Evolutionary conservation across 2,329 filamentous ascomycete species (phyloP).

Genomic region (Xenoacremonium recifei): DNA sequence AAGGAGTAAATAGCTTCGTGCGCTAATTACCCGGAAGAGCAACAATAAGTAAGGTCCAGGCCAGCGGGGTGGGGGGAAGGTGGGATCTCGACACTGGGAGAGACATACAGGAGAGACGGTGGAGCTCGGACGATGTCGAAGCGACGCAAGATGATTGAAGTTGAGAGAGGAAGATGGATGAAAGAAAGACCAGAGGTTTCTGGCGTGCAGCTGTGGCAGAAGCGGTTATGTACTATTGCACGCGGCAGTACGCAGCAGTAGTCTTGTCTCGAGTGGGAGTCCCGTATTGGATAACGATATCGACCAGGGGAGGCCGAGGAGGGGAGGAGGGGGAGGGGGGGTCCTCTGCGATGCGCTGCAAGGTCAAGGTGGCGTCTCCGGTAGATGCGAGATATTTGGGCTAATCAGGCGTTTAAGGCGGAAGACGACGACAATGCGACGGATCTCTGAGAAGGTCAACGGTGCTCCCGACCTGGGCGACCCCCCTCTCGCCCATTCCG

Average conservation of each 20-base stretch:
- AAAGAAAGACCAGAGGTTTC: constrained; percentile 18
- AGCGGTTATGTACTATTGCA: constrained; percentile 11
- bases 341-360: neutral
- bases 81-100: constrained; percentile 12
- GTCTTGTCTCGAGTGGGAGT: too few species aligned
- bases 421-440: constrained; percentile 13
- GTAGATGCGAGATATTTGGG: constrained; percentile 16
- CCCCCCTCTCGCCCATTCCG: constrained; percentile 15
- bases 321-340: too few species aligned
- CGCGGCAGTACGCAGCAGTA: constrained; percentile 1
- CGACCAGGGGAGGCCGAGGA: constrained; percentile 26
- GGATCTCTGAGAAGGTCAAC: too few species aligned
- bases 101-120: too few species aligned
- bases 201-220: constrained; percentile 22
- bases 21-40: constrained; percentile 19
- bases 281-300: constrained; percentile 22
- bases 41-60: constrained; percentile 12
- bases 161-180: constrained; percentile 14
- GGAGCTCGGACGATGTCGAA: too few species aligned
- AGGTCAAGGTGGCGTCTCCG: constrained; percentile 9
- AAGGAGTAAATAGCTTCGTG: constrained; percentile 9
- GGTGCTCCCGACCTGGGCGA: too few species aligned
- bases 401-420: constrained; percentile 17
- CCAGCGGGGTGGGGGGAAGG: constrained; percentile 16
- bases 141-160: too few species aligned